Percentiles rank a stretch among this genome's conserved stretches.
phyloP scores from a whole-genome alignment of 495 filamentous ascomycete species.

The Tuber brumale region DNA sequence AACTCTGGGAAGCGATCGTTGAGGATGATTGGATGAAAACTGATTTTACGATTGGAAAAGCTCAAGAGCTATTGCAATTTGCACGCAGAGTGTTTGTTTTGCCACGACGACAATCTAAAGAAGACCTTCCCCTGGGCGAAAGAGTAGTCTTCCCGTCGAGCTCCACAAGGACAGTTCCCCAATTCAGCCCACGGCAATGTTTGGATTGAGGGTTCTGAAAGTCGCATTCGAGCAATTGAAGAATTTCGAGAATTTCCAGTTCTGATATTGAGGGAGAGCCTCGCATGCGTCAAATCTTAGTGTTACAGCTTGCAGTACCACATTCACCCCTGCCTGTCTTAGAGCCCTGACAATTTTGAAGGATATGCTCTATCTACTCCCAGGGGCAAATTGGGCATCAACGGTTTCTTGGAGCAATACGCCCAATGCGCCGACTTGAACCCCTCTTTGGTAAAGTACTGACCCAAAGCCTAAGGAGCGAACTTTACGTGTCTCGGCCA shows the following conservation, averaged over 20 bases:
- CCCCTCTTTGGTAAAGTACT: constrained; percentile 50
- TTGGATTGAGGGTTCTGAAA: constrained; percentile 42
- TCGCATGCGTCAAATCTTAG: constrained; percentile 29
- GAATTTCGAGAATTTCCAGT: constrained; percentile 18
- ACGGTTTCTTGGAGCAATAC: constrained; percentile 62
- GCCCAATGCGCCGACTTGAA: constrained; percentile 55
- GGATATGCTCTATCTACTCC: constrained; percentile 44
- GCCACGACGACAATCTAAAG: constrained; percentile 44
- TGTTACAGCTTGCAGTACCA: constrained; percentile 46
- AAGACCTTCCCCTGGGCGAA: constrained; percentile 50
- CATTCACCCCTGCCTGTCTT: constrained; percentile 56
- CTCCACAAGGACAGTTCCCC: constrained; percentile 49
- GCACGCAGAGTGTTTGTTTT: constrained; percentile 53
- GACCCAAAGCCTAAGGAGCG: constrained; percentile 46
- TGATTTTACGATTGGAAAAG: constrained; percentile 48
- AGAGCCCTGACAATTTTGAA: constrained; percentile 52
- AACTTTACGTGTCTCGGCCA: constrained; percentile 59
- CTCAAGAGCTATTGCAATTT: constrained; percentile 52
- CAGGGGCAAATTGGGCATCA: constrained; percentile 56
- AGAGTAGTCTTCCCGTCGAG: constrained; percentile 52
- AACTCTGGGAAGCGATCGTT: constrained; percentile 39
- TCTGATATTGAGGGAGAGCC: constrained; percentile 23
- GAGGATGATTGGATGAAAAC: constrained; percentile 56
- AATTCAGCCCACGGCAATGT: constrained; percentile 55
- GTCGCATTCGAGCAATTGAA: constrained; percentile 20